These are phyloP conservation scores for Xylariaceae sp. DNA, from an alignment of 2,329 filamentous ascomycete species.

Conservation along the genomic window DNA sequence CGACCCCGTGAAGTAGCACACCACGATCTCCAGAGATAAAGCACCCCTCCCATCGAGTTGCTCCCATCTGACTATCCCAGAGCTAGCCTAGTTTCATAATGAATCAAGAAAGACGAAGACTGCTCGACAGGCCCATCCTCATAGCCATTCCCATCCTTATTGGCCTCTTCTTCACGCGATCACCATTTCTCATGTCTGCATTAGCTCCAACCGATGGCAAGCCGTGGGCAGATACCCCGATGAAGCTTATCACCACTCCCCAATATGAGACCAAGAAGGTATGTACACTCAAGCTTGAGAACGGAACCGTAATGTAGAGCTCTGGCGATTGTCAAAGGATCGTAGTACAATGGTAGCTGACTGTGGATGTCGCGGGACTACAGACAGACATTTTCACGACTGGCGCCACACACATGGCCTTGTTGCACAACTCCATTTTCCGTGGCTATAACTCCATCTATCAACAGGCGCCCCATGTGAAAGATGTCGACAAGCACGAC, in stretches of 20 bases:
- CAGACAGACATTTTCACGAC: constrained; percentile 64
- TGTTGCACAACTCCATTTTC: constrained; percentile 67
- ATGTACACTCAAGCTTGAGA: neutral
- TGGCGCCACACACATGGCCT: constrained; percentile 65
- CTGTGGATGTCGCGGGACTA: neutral
- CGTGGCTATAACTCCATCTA: constrained; percentile 69
- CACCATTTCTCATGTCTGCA: constrained; percentile 49
- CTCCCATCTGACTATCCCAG: neutral
- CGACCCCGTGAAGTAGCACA: constrained; percentile 1
- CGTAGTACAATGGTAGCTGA: neutral
- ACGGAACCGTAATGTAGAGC: neutral
- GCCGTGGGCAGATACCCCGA: constrained; percentile 61
- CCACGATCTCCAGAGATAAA: constrained; percentile 5
- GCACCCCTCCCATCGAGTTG: neutral
- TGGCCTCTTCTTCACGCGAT: constrained; percentile 44
- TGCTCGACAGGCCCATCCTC: constrained; percentile 40
- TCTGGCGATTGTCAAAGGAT: neutral
- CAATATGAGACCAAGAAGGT: constrained; percentile 59
- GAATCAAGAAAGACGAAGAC: constrained; percentile 30
- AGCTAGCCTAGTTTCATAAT: constrained; percentile 13
- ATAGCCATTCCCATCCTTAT: constrained; percentile 44
- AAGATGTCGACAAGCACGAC: constrained; percentile 57
- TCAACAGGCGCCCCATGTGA: constrained; percentile 60
- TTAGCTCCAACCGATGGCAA: constrained; percentile 36
- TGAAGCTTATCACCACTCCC: constrained; percentile 60